phyloP scores from a whole-genome alignment of 1,284 basidiomycete genomes.

The Earliella scabrosa region DNA sequence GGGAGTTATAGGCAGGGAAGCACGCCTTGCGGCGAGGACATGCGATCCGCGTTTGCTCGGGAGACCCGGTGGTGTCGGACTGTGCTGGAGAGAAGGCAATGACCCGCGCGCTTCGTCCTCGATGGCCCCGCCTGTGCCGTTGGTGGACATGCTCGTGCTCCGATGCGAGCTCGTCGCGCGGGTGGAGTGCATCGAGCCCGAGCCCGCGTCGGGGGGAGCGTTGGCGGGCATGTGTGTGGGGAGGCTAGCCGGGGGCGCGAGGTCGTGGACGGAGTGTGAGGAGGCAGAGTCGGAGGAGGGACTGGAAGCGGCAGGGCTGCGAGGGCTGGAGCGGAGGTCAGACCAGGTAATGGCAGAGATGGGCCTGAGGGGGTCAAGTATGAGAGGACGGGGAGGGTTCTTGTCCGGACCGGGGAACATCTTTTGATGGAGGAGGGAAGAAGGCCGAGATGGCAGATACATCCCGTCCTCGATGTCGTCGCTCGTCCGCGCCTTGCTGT shows the following conservation, averaged over 20 bases:
- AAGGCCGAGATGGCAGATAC: conserved; percentile 28
- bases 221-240: background rate
- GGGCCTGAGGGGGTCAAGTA: conserved; percentile 28
- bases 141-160: conserved; percentile 11
- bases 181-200: conserved; percentile 12
- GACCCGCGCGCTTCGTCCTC: conserved; percentile 23
- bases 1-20: conserved; percentile 27
- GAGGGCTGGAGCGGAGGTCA: conserved; percentile 28
- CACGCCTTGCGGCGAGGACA: conserved; percentile 15
- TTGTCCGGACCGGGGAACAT: conserved; percentile 32
- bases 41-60: conserved; percentile 26
- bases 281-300: conserved; percentile 10
- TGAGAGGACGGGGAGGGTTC: conserved; percentile 26
- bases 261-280: conserved; percentile 10
- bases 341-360: conserved; percentile 36
- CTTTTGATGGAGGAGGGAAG: conserved; percentile 34
- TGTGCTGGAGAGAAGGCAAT: conserved; percentile 28
- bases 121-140: conserved; percentile 15
- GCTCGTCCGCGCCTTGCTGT: conserved; percentile 11
- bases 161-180: conserved; percentile 25
- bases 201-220: background rate
- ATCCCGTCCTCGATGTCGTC: conserved; percentile 20
- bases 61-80: conserved; percentile 33
- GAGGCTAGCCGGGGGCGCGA: background rate
- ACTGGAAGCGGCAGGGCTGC: conserved; percentile 18